phyloP scores from a whole-genome alignment of 768 basidiomycete species.

The Gymnopilus junonius region DNA sequence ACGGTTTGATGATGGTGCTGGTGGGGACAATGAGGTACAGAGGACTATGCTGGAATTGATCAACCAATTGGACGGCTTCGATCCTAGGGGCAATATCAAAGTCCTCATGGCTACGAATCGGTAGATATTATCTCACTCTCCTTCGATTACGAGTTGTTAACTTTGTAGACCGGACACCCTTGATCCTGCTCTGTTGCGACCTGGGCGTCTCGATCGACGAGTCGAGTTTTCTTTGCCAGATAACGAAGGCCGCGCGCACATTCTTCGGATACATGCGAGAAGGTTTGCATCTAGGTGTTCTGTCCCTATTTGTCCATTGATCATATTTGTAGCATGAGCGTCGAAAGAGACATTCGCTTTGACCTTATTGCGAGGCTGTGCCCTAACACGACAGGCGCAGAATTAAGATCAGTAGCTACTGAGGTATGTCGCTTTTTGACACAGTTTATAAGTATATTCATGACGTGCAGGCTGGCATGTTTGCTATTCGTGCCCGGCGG shows the following conservation, averaged over 20 bases:
- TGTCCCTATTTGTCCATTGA: background rate
- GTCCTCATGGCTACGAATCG: slow-evolving; percentile 99
- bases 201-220: slow-evolving; percentile 95
- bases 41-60: slow-evolving; percentile 99
- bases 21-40: slow-evolving; percentile 99
- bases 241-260: slow-evolving; percentile 95
- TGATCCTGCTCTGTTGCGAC: slow-evolving; percentile 94
- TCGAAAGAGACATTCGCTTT: slow-evolving; percentile 95
- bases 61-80: slow-evolving; percentile 98
- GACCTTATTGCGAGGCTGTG: slow-evolving; percentile 96
- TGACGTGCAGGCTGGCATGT: slow-evolving; percentile 89
- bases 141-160: background rate
- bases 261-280: slow-evolving; percentile 94
- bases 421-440: slow-evolving; percentile 59
- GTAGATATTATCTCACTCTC: slow-evolving; percentile 40
- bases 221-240: slow-evolving; percentile 96
- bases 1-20: slow-evolving; percentile 97
- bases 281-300: slow-evolving; percentile 53
- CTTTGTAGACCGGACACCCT: slow-evolving; percentile 88
- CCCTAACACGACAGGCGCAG: slow-evolving; percentile 98
- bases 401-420: slow-evolving; percentile 94
- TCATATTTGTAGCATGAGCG: slow-evolving; percentile 67
- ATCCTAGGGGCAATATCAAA: slow-evolving; percentile 99
- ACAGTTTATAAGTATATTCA: background rate
- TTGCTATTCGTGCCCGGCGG: slow-evolving; percentile 94